Conservation (phyloP, 169 alveolate species). For the Plasmodium blacklocki region DNA sequence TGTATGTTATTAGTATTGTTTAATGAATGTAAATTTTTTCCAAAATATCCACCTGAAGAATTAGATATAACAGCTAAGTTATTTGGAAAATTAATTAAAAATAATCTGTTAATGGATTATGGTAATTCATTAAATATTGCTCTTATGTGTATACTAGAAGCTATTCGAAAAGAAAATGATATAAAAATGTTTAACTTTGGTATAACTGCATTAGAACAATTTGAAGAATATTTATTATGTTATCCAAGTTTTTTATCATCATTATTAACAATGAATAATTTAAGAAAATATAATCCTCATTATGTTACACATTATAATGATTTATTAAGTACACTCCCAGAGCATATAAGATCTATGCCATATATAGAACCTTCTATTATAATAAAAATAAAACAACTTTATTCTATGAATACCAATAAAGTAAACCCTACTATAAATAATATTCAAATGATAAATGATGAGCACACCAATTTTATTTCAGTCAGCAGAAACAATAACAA, state of each 20-base stretch:
- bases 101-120: conserved; percentile 80
- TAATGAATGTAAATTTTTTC: conserved; percentile 90
- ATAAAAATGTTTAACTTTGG: conserved; percentile 87
- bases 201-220: conserved; percentile 86
- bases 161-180: conserved; percentile 81
- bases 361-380: conserved; percentile 74
- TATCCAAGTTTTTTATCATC: conserved; percentile 85
- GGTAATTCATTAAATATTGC: conserved; percentile 83
- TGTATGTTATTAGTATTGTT: conserved; percentile 86
- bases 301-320: conserved; percentile 43
- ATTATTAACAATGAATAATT: conserved; percentile 25
- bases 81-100: conserved; percentile 86
- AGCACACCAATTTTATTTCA: conserved; percentile 14
- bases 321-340: conserved; percentile 50
- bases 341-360: conserved; percentile 55
- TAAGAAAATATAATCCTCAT: conserved; percentile 61
- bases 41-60: conserved; percentile 89
- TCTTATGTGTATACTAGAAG: conserved; percentile 84
- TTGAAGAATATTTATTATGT: conserved; percentile 82
- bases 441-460: conserved; percentile 21
- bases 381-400: conserved; percentile 49
- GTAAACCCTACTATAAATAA: conserved; percentile 3
- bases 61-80: conserved; percentile 89
- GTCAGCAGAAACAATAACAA: conserved; percentile 21
- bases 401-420: conserved; percentile 24